phyloP scores from a whole-genome alignment of 148 eudicot genomes.

The Salicornia ramosissima region DNA sequence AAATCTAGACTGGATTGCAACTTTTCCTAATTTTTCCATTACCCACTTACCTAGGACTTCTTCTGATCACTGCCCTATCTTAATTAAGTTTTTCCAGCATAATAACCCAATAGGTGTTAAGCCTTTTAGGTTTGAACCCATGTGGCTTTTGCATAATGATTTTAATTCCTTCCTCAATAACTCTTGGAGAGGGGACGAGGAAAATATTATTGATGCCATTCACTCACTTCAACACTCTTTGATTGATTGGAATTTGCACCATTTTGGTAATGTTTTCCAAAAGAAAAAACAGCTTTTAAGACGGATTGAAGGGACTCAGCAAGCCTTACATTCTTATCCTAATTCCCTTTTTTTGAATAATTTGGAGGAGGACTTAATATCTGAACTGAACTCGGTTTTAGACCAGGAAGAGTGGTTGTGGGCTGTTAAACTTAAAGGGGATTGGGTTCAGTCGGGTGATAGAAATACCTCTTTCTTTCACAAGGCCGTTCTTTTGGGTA shows the following conservation, averaged over 20 bases:
- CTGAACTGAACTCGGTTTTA: neutral
- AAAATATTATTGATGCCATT: too few species aligned
- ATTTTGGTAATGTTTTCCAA: conserved; percentile 5
- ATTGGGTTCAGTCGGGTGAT: conserved; percentile 1
- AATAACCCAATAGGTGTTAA: neutral
- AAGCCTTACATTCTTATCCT: neutral
- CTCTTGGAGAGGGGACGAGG: neutral
- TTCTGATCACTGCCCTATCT: neutral
- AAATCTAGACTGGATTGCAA: neutral
- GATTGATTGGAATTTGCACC: neutral
- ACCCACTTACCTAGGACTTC: neutral
- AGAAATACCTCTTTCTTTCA: conserved; percentile 11
- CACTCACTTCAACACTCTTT: too few species aligned
- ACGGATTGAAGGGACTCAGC: neutral
- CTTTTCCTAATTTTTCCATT: neutral
- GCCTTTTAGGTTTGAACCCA: neutral
- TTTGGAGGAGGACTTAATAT: too few species aligned
- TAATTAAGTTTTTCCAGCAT: rapidly evolving
- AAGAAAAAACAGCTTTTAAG: neutral
- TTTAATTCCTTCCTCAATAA: neutral
- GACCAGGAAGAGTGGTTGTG: neutral
- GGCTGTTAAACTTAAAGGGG: neutral
- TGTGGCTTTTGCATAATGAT: neutral
- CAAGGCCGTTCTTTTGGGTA: neutral
- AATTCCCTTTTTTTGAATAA: too few species aligned